Conservation (phyloP, 1,139 yeast genomes). For the Candida sanyaensis region DNA sequence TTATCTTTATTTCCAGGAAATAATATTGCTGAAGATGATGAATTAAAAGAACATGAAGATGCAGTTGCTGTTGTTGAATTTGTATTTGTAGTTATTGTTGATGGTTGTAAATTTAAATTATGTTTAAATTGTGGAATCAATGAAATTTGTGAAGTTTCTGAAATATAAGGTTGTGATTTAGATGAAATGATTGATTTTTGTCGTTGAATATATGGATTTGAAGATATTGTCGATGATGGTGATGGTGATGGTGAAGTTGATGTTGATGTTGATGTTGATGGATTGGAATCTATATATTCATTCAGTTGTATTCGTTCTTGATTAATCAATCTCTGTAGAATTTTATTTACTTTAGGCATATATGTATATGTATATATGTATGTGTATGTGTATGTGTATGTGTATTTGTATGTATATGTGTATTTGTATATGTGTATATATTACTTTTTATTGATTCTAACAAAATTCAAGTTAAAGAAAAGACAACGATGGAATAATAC, state of each 20-base stretch:
- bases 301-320: conserved; percentile 3
- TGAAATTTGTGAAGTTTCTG: neutral
- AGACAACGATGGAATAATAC: neutral
- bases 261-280: neutral
- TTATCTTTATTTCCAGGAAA: neutral
- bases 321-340: conserved; percentile 2
- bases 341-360: conserved; percentile 5
- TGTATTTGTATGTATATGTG: too few relatives aligned
- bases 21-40: neutral
- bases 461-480: neutral
- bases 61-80: neutral
- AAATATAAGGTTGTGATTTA: neutral
- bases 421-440: too few relatives aligned
- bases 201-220: neutral
- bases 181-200: neutral
- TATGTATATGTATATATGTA: neutral
- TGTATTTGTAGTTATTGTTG: too few relatives aligned
- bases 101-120: neutral
- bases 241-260: neutral
- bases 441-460: neutral
- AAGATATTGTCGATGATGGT: neutral
- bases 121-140: neutral
- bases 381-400: too few relatives aligned
- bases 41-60: neutral
- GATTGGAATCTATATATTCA: neutral